Base-by-base conservation (phyloP, 495 filamentous ascomycete species). In the Aspergillus carlsbadensis region DNA sequence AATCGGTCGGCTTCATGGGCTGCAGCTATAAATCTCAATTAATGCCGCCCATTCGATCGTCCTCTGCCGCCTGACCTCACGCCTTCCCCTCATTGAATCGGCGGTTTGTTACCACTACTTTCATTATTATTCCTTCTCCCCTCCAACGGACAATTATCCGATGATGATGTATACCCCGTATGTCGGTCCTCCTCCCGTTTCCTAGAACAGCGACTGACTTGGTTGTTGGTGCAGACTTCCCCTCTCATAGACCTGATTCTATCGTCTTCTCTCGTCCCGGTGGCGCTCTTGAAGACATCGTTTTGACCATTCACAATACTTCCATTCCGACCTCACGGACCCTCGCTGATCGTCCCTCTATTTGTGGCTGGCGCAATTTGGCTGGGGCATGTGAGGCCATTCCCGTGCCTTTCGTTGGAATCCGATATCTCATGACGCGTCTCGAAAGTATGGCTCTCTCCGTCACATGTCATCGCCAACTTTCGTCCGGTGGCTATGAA, bases 381-480 rank as follows among this genome's bases (percentile, higher is more conserved):
- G 39, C 54, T 43, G 39, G 52, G 35, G 45, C 57, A 58, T 60
- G 57, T 60, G 57, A 57, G 57, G 44, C 41, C 37, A 18, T 45
- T 55, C 29, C 52, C 36, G 49, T 58, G 45, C 31, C 47, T 41
- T 37, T 29, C 14, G 20, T 33, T 40, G 36, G 24, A n/a, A 55
- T 37, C 44, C 26, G 13, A n/a, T 10, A 49, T 46, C 52, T 47
- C 47, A 52, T 59, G 56, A 52, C 48, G 44, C 46, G 42, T 39
- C 36, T 37, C 45, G 13, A 22, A 36, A 59, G 37, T 15, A 62
- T 62, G 56, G 37, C 46, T 15, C 60, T 65, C 44, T 62, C 65
- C 35, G 53, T 71, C 68, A 71, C 68, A 69, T 70, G 69, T 29
- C 65, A 56, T 59, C 58, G 51, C 55, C 57, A 64, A 56, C 58